Percentiles rank a stretch among this genome's conserved stretches.
phyloP scores from a whole-genome alignment of 164 flowering plant genomes.

The Taxillus chinensis region DNA sequence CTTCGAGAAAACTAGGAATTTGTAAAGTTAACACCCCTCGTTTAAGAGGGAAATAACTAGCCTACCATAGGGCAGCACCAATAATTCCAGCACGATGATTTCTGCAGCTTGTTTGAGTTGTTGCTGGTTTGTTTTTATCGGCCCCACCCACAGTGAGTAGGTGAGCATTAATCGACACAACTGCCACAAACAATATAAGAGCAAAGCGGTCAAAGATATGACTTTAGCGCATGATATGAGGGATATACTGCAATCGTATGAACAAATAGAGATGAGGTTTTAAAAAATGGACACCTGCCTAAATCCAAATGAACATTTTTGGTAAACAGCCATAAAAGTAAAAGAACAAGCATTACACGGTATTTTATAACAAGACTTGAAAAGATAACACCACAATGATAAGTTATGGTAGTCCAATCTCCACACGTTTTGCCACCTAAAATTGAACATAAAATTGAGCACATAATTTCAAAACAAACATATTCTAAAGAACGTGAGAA shows the following conservation, averaged over 20 bases:
- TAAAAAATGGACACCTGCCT: background rate
- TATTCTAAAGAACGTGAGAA: too few species aligned
- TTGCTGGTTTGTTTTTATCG: conserved; percentile 42
- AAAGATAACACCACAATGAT: conserved; percentile 62
- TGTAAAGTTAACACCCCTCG: too few species aligned
- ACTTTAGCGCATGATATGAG: conserved; percentile 40
- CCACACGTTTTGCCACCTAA: conserved; percentile 84
- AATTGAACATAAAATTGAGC: conserved; percentile 6
- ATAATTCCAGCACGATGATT: conserved; percentile 86
- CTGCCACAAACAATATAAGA: conserved; percentile 64
- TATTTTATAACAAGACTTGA: too few species aligned
- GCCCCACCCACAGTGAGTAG: conserved; percentile 96
- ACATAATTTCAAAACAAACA: background rate
- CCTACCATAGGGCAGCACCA: conserved; percentile 83
- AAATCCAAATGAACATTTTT: background rate
- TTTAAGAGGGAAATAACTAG: background rate
- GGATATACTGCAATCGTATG: conserved; percentile 83
- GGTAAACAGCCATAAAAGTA: too few species aligned
- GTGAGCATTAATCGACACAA: conserved; percentile 90
- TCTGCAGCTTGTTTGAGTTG: conserved; percentile 69
- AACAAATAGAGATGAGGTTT: too few species aligned
- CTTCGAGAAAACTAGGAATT: too few species aligned
- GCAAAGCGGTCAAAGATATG: conserved; percentile 74
- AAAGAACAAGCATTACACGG: too few species aligned
- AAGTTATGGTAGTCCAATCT: conserved; percentile 80